Conservation (phyloP, 306 rosid genomes). For the Medicago truncatula region MtrunA17r5.0-ANR NC_053045.1:16563501-16564000, state of each 20-base stretch:
- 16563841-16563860: conserved; percentile 26
- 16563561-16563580: conserved; percentile 22
- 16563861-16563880: conserved; percentile 34
- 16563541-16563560: conserved; percentile 19
- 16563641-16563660: background rate
- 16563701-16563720: conserved; percentile 27
- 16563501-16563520: conserved; percentile 31
- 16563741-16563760: conserved; percentile 8
- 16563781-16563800: conserved; percentile 32
- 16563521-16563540: conserved; percentile 5
- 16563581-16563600: conserved; percentile 31
- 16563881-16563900: conserved; percentile 18
- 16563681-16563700: conserved; percentile 30
- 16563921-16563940: conserved; percentile 34
- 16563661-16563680: conserved; percentile 8
- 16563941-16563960: conserved; percentile 37
- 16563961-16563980: conserved; percentile 25
- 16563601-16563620: conserved; percentile 15
- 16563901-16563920: conserved; percentile 30
- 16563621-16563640: conserved; percentile 34
- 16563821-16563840: conserved; percentile 25
- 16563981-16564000: conserved; percentile 8
- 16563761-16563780: conserved; percentile 19
- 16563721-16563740: conserved; percentile 3
- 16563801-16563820: conserved; percentile 24